Evolutionary conservation across 352 stramenopile genomes (phyloP), one percentile per base, ranked within the genome.

Genomic region (Phytophthora agathidicida): DNA sequence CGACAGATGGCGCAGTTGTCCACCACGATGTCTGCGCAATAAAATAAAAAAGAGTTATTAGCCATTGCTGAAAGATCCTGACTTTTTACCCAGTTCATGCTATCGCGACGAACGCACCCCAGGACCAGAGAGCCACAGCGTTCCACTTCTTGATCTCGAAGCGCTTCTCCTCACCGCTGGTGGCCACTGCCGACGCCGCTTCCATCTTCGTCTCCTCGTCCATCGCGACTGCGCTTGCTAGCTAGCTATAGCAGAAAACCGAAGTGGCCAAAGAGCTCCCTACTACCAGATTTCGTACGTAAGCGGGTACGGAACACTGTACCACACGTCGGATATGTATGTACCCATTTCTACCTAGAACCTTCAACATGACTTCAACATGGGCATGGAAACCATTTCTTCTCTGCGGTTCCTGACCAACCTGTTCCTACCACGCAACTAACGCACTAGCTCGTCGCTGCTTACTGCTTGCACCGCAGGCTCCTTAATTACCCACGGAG

Each of bases 121-220:
- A 99, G 8, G 90, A 98, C 98, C 98, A 99, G 77, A 99, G 98
- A 54, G 97, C 97, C 32, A 99, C 93, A 10, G 96, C 93, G 77
- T 98, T 99, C 96, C 97, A 99, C 77, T 99, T 99, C 74, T 99
- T 99, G 70, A 99, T 99, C 87, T 99, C 97, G 65, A 99, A 99
- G 56, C 96, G 88, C 72, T 93, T 93, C 62, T 91, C 82, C 35
- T 93, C 79, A 26, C 55, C 50, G 26, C 47, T 64, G 26, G 57
- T 24, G 23, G 43, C 24, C 10, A 59, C 23, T 2, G 45, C 42
- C 10, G 65, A 37, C 24, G 56, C 53, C 37, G 48, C 49, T 20
- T 70, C 57, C 45, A 57, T 55, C 53, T 77, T 82, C 53, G 64
- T 68, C 46, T 91, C 79, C 63, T 93, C 80, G 43, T 93, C 79